Conservation (phyloP, 768 basidiomycete genomes). For the Dacryopinax spathularia region DNA sequence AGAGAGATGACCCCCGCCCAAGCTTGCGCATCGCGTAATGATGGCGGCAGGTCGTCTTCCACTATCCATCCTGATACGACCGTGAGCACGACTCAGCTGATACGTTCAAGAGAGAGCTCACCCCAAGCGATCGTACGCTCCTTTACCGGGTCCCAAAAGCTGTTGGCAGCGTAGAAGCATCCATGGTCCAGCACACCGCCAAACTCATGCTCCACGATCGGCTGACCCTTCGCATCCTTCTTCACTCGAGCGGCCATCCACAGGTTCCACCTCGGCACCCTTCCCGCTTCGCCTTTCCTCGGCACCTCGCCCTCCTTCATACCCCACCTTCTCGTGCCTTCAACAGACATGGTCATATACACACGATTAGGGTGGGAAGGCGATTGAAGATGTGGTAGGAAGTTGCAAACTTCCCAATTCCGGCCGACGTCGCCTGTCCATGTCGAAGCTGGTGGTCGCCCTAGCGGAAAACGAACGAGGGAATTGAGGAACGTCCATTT, state of each 20-base stretch:
- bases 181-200: slow-evolving; percentile 5
- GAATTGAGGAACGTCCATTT: neutral
- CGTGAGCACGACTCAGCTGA: neutral
- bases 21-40: neutral
- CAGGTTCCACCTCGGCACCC: neutral
- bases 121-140: neutral
- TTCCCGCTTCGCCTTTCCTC: neutral
- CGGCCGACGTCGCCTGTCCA: slow-evolving; percentile 4
- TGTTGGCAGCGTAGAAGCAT: neutral
- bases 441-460: neutral
- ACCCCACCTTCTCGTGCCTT: neutral
- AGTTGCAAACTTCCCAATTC: slow-evolving; percentile 5
- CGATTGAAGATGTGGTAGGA: neutral
- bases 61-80: neutral
- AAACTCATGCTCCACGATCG: neutral
- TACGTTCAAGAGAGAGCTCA: neutral
- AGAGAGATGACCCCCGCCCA: neutral
- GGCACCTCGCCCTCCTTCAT: neutral
- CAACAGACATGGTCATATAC: neutral
- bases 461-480: neutral
- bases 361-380: neutral
- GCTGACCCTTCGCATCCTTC: neutral
- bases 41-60: neutral
- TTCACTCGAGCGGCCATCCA: neutral
- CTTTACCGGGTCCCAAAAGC: slow-evolving; percentile 2